Base-by-base conservation (phyloP, 495 filamentous ascomycete genomes). In the Lasiosphaeriaceae sp. region DNA sequence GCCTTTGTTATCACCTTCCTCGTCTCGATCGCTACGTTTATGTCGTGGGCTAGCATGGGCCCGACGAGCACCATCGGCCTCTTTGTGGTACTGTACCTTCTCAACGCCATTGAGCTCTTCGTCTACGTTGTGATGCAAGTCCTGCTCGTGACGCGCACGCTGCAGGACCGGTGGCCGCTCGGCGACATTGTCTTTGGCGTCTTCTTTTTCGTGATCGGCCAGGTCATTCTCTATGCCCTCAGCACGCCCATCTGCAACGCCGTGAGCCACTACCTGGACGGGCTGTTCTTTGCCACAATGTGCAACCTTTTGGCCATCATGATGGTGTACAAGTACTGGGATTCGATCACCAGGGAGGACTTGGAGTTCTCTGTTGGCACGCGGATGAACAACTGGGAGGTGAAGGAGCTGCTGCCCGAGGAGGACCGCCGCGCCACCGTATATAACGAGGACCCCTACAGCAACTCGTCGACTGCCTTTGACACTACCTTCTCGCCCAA, bases 271-370 rank as follows among this genome's bases (percentile, higher is more conserved):
- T 99, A 97, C 63, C 68, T 99, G 47, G 94, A 99, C 67, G 94
- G 93, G 0, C 75, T 97, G 35, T 96, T 99, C 74, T 94, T 99
- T 67, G 89, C 92, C 14, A 96, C 92, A 0, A 86, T 92, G 60
- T 93, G 90, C 75, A 97, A 99, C 67, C 75, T 99, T 31, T 79
- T 97, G 11, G 93, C 86, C 2, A 93, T 97, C 50, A 99, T 99
- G 94, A 99, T 99, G 94, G 87, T 97, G 11, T 99, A 99, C 81
- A 99, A 99, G 91, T 97, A 95, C 79, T 99, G 94, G 94, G 94
- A 99, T 70, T 97, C 93, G 23, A 97, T 99, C 74, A 99, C 94
- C 47, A 92, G 88, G 66, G 94, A 97, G 77, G 94, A 99, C 69
- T 84, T 99, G 54, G 94, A 99, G 71, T 99, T 99, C 75, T 94